Conservation (phyloP, 202 grass and related monocot species). For the Miscanthus sacchariflorus region DNA sequence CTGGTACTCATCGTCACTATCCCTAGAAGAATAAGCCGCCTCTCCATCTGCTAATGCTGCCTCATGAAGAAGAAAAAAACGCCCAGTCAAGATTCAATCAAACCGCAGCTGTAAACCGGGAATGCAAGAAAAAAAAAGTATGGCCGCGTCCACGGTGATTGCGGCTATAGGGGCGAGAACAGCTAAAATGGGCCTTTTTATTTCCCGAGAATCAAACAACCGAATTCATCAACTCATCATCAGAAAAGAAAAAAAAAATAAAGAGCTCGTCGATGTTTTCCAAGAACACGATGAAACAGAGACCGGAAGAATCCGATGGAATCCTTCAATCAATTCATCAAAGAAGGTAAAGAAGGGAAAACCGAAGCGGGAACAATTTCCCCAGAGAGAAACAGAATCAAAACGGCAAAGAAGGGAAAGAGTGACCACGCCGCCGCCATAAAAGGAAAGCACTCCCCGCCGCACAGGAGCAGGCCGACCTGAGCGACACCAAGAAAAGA, state of each 20-base stretch:
- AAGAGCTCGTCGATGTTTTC: slow-evolving; percentile 34
- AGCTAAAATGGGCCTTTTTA: not conserved
- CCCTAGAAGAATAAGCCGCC: slow-evolving; percentile 66
- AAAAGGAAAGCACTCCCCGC: not conserved
- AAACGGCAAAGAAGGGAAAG: not conserved
- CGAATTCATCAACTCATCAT: not conserved
- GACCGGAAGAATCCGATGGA: not conserved
- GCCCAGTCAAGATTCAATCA: not conserved
- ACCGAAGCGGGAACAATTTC: not conserved
- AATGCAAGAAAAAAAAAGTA: not conserved
- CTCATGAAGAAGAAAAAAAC: not conserved
- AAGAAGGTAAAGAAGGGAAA: not conserved
- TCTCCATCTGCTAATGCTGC: slow-evolving; percentile 62
- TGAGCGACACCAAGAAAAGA: not conserved
- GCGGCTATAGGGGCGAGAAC: not conserved
- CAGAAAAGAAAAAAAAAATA: not conserved
- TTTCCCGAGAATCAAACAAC: not conserved
- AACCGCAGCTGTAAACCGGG: not conserved
- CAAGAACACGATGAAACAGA: slow-evolving; percentile 28
- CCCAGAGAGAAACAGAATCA: not conserved
- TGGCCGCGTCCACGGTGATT: not conserved
- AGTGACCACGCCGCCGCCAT: not conserved
- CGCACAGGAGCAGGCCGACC: not conserved
- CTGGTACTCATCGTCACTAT: slow-evolving; percentile 83
- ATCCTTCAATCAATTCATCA: not conserved